phyloP scores from a whole-genome alignment of 164 flowering plant genomes.

The Magnolia officinalis region DNA sequence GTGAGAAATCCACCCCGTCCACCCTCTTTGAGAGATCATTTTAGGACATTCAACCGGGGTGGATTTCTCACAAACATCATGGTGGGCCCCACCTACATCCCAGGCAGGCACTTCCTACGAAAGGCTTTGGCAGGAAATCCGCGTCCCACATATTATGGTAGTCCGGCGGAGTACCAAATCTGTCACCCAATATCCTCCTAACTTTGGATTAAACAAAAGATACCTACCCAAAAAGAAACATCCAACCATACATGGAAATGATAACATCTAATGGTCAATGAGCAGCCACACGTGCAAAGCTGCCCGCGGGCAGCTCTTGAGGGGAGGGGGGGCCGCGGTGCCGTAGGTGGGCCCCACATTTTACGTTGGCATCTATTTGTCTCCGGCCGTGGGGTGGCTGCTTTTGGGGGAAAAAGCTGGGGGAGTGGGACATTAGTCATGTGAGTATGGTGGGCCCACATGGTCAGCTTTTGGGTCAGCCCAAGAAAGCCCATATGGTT shows the following conservation, averaged over 20 bases:
- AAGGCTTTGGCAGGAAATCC: too few species aligned
- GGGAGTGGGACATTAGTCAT: slow-evolving; percentile 20
- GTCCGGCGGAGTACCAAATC: too few species aligned
- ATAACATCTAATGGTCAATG: not conserved
- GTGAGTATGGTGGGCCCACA: slow-evolving; percentile 20
- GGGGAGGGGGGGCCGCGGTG: slow-evolving; percentile 1
- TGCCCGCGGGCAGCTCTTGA: not conserved
- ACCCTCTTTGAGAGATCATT: too few species aligned
- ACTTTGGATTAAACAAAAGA: not conserved
- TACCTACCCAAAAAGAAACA: not conserved
- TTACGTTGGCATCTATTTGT: slow-evolving; percentile 18
- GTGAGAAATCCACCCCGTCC: too few species aligned
- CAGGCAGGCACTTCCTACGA: too few species aligned
- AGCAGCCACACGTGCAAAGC: not conserved
- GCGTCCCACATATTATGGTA: too few species aligned
- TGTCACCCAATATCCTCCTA: too few species aligned
- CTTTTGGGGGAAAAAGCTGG: slow-evolving; percentile 10
- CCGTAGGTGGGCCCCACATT: not conserved
- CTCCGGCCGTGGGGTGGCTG: slow-evolving; percentile 9
- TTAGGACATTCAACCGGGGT: too few species aligned
- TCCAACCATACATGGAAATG: not conserved
- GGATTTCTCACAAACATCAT: too few species aligned
- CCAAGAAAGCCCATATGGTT: slow-evolving; percentile 2
- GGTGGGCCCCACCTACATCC: too few species aligned
- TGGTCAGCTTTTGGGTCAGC: slow-evolving; percentile 11